These are phyloP conservation scores for Mycena capillaripes DNA, from an alignment of 768 basidiomycete species.

Conservation along the genomic window DNA sequence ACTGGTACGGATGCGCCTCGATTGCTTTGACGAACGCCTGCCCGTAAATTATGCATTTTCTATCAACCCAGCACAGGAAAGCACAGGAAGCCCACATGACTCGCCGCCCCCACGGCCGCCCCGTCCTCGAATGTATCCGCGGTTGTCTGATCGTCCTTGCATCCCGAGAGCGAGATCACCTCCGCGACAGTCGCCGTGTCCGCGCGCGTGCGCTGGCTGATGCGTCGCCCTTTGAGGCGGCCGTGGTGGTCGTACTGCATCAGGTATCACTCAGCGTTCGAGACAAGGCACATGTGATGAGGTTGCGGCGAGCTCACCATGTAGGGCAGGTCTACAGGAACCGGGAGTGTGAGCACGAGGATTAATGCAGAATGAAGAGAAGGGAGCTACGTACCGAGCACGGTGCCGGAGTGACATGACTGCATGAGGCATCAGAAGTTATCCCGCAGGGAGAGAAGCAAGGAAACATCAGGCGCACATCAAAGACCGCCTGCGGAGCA, in stretches of 20 bases:
- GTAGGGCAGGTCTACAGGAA: slow-evolving; percentile 66
- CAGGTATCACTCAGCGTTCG: not conserved
- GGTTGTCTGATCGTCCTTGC: slow-evolving; percentile 79
- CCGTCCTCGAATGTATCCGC: slow-evolving; percentile 77
- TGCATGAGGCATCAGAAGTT: slow-evolving; percentile 31
- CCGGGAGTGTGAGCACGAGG: too few species aligned
- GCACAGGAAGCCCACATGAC: slow-evolving; percentile 78
- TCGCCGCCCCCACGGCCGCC: slow-evolving; percentile 83
- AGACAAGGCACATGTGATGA: not conserved
- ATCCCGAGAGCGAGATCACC: slow-evolving; percentile 83
- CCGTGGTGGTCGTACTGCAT: slow-evolving; percentile 77
- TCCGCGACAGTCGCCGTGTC: slow-evolving; percentile 78
- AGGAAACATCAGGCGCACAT: slow-evolving; percentile 54
- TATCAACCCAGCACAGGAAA: not conserved
- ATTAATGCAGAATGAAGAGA: not conserved
- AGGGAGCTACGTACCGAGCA: too few species aligned
- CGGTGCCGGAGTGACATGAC: slow-evolving; percentile 70
- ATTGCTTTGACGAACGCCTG: slow-evolving; percentile 72
- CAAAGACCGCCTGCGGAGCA: slow-evolving; percentile 61
- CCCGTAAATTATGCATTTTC: too few species aligned
- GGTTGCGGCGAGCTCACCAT: slow-evolving; percentile 48
- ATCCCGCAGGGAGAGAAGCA: not conserved
- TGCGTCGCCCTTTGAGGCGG: slow-evolving; percentile 60
- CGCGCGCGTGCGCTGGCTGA: slow-evolving; percentile 48
- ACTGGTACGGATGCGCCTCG: slow-evolving; percentile 68